Evolutionary conservation across 2,329 filamentous ascomycete species (phyloP), one percentile per base, ranked within the genome.

Genomic region (Fusarium sp.): DNA sequence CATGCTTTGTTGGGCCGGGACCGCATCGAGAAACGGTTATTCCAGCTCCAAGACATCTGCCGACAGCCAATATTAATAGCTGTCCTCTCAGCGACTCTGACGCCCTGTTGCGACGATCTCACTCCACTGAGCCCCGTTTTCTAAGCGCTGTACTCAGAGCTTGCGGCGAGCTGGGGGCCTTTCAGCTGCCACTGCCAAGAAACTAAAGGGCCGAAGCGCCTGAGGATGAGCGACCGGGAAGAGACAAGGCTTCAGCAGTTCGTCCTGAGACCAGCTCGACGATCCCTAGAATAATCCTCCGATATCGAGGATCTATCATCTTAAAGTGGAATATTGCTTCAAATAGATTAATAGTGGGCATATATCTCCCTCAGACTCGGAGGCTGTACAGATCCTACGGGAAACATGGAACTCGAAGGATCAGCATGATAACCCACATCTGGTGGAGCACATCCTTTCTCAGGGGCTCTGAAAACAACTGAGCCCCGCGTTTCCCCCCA

Each of bases 181-280:
- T 12, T 28, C 30, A 52, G 48, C 11, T 39, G 6, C 30, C 12
- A 11, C 18, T 55, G 63, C 63, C 63, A 66, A 65, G 63, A 18
- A 39, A 37, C 54, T 55, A 48, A 41, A 36, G 15, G 8, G 18
- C 4, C 30, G 28, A 44, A 39, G 60, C 60, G 44, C 43, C 54
- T 56, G 31, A 34, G 31, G 56, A 9, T 15, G 18, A 18, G 12
- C 27, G 15, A 39, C 8, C 16, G 9, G 9, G 6, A 6, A 27
- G 9, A 8, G 16, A 27, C 13, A n/a, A 52, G 47, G 16, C 16
- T 39, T 27, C 16, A 51, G 10, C 16, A 34, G 28, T 13, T 18
- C 15, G 28, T 36, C 5, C 28, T 6, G 34, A 6, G 16, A 4
- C 13, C 15, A 27, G 6, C 11, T 15, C 28, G 18, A 44, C 41